Conservation (phyloP, 345 rosid genomes). For the Jatropha curcas region DNA sequence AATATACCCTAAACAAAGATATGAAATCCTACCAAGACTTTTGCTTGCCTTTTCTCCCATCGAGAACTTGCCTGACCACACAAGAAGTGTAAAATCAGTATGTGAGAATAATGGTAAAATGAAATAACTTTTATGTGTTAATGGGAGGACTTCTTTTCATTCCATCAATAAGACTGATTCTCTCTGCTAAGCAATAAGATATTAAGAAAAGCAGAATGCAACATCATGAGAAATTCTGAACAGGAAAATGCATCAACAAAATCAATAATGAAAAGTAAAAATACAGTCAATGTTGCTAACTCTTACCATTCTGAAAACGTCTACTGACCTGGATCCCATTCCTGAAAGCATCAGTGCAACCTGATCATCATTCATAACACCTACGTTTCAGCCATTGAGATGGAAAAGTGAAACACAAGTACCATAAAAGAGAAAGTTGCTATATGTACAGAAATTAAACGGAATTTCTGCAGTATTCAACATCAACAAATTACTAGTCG, state of each 20-base stretch:
- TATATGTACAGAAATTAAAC: background rate
- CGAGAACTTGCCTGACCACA: constrained; percentile 75
- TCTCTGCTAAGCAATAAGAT: background rate
- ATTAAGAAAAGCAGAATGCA: too few species aligned
- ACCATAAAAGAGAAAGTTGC: background rate
- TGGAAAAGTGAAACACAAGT: background rate
- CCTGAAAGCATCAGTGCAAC: constrained; percentile 97
- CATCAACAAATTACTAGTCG: too few species aligned
- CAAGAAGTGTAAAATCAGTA: constrained; percentile 10
- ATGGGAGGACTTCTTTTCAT: background rate
- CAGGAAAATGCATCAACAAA: background rate
- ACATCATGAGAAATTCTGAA: too few species aligned
- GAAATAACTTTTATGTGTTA: background rate
- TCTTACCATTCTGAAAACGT: constrained; percentile 89
- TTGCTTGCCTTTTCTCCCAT: constrained; percentile 93
- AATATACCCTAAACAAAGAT: constrained; percentile 5
- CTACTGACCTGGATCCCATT: constrained; percentile 73
- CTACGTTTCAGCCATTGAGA: background rate
- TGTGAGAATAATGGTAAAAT: background rate
- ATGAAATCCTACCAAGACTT: constrained; percentile 69
- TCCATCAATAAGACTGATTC: background rate
- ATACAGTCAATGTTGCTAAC: background rate
- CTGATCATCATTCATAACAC: constrained; percentile 45
- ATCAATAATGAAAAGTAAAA: background rate
- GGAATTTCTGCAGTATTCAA: background rate